Conservation (phyloP, 129 eudicot genomes). For the Flaveria trinervia region DNA sequence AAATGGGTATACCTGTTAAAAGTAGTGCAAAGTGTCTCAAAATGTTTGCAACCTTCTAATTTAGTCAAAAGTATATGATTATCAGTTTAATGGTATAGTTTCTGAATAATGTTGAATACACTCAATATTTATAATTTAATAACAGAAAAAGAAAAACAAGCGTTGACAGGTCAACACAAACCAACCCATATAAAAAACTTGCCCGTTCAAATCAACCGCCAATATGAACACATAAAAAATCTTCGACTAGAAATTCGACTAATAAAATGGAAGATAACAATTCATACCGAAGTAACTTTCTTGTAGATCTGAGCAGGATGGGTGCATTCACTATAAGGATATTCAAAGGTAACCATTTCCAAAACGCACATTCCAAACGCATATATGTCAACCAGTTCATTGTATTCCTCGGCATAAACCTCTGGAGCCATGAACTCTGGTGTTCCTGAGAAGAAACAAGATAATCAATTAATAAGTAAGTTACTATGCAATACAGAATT, state of each 20-base stretch:
- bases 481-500: not conserved
- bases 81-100: not conserved
- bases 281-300: constrained; percentile 89
- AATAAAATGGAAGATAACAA: not conserved
- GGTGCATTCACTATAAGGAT: constrained; percentile 91
- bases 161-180: constrained; percentile 11
- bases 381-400: constrained; percentile 87
- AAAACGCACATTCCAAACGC: constrained; percentile 97
- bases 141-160: not conserved
- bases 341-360: constrained; percentile 96
- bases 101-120: not conserved
- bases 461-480: not conserved
- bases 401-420: constrained; percentile 89
- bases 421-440: constrained; percentile 99
- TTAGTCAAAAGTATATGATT: not conserved
- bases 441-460: constrained; percentile 53
- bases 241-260: not conserved
- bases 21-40: constrained; percentile 2
- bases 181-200: not conserved
- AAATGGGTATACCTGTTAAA: not conserved
- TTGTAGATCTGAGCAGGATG: constrained; percentile 96
- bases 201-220: not conserved
- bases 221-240: not conserved
- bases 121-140: not conserved
- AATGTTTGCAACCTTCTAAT: constrained; percentile 8